Conservation (phyloP, 176 grass and related monocot species). For the Oryza australiensis region DNA sequence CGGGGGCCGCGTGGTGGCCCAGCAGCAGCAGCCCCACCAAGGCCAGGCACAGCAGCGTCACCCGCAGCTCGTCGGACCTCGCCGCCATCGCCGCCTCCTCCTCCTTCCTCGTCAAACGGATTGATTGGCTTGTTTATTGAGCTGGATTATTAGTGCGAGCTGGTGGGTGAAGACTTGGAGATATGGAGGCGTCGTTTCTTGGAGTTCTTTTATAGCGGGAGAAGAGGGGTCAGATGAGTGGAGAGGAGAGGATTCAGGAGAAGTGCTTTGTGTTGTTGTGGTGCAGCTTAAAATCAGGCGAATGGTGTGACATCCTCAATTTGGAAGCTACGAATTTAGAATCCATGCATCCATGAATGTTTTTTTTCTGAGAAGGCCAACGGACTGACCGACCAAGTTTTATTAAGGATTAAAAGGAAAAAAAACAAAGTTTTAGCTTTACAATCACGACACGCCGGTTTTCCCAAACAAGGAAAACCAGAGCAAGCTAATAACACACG, state of each 20-base stretch:
- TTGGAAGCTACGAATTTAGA: neutral
- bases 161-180: conserved; percentile 1
- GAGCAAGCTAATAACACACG: too few relatives aligned
- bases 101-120: too few relatives aligned
- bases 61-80: conserved; percentile 49
- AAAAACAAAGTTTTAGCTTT: too few relatives aligned
- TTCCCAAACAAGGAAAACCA: too few relatives aligned
- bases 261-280: neutral
- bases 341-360: neutral
- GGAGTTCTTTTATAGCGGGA: conserved; percentile 27
- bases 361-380: too few relatives aligned
- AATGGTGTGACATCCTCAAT: neutral
- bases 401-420: too few relatives aligned
- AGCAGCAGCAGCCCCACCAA: conserved; percentile 46
- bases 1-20: conserved; percentile 32
- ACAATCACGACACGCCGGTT: too few relatives aligned
- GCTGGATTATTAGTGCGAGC: neutral
- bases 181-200: neutral
- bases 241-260: conserved; percentile 37
- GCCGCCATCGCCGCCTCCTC: conserved; percentile 28
- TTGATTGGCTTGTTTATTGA: conserved; percentile 14
- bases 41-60: conserved; percentile 40
- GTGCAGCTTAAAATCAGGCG: conserved; percentile 29
- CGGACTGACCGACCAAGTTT: too few relatives aligned
- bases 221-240: neutral